phyloP scores from a whole-genome alignment of 139 green algal genomes.

The Coccomyxa sp. region DNA sequence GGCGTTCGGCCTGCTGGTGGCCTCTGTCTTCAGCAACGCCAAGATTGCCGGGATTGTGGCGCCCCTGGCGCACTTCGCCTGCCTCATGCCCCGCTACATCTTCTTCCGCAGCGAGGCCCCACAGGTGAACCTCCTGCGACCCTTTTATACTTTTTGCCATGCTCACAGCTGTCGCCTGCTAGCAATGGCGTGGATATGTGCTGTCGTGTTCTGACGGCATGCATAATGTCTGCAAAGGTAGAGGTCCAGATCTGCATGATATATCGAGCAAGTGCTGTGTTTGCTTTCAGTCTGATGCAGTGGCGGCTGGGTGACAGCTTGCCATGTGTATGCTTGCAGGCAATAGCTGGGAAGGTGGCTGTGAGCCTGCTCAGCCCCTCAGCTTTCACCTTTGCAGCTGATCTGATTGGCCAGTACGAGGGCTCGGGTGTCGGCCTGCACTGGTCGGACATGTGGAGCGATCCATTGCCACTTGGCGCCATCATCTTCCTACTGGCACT shows the following conservation, averaged over 20 bases:
- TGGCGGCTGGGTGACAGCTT: too few relatives aligned
- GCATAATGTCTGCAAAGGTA: too few relatives aligned
- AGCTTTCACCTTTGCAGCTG: conserved; percentile 29
- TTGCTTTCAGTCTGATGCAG: too few relatives aligned
- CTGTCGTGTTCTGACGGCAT: too few relatives aligned
- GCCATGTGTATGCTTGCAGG: not conserved
- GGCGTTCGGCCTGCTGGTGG: conserved; percentile 25
- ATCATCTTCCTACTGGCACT: conserved; percentile 12
- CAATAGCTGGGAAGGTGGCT: conserved; percentile 15
- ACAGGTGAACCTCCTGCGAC: not conserved
- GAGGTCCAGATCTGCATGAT: too few relatives aligned
- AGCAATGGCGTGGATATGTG: too few relatives aligned
- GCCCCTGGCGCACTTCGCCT: conserved; percentile 12
- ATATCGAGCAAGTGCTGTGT: too few relatives aligned
- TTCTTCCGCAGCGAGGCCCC: conserved; percentile 4
- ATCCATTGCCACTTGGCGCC: conserved; percentile 15
- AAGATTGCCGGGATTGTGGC: conserved; percentile 18
- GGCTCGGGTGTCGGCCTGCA: not conserved
- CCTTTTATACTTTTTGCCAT: too few relatives aligned
- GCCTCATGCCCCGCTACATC: conserved; percentile 17
- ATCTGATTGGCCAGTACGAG: conserved; percentile 14
- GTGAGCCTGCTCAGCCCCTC: conserved; percentile 16
- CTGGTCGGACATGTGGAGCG: conserved; percentile 18
- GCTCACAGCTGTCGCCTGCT: too few relatives aligned
- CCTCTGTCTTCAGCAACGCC: conserved; percentile 14